Evolutionary conservation across 2,329 filamentous ascomycete genomes (phyloP), one percentile per base, ranked within the genome.

Genomic region (Dryadomyces sulphureus): DNA sequence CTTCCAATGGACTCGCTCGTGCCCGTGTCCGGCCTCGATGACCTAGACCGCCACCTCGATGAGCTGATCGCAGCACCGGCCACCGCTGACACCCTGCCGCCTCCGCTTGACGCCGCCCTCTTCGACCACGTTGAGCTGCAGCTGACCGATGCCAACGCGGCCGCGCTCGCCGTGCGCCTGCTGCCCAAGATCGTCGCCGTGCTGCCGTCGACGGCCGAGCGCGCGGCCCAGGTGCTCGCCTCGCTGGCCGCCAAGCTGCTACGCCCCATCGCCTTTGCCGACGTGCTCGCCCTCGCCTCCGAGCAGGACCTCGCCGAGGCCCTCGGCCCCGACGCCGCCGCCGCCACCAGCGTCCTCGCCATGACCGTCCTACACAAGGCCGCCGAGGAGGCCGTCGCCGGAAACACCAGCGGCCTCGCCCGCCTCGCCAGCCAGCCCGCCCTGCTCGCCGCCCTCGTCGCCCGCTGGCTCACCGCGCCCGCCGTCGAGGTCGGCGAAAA

Each of bases 61-160:
- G 59, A 67, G 24, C 61, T 79, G n/a, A 50, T 66, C 19, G 20
- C 43, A 25, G 14, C 20, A 5, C 20, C 12, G 16, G 16, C 17
- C 9, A 9, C 17, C 6, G 6, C 17, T 1, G n/a, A 21, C 14
- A 3, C 3, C 1, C 3, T 12, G 9, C 70, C 49, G 61, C 68
- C 17, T 0, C 57, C 65, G 1, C 60, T 74, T 32, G 59, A 70
- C 49, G 59, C 61, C 11, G 70, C 69, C 52, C 62, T 79, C 2
- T 72, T 80, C 48, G 76, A 79, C 54, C 62, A 75, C 54, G 68
- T 79, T 39, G 69, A 74, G 53, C 66, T 79, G 4, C 74, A 79
- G 54, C 62, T 80, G 16, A 77, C 65, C 75, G 73, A 74, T 38
- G 57, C 58, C 50, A 77, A 76, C 54, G 73, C 67, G 30, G 66